These are phyloP conservation scores for Ceratocystis variospora DNA, from an alignment of 2,329 filamentous ascomycete genomes.

Conservation along the genomic window DNA sequence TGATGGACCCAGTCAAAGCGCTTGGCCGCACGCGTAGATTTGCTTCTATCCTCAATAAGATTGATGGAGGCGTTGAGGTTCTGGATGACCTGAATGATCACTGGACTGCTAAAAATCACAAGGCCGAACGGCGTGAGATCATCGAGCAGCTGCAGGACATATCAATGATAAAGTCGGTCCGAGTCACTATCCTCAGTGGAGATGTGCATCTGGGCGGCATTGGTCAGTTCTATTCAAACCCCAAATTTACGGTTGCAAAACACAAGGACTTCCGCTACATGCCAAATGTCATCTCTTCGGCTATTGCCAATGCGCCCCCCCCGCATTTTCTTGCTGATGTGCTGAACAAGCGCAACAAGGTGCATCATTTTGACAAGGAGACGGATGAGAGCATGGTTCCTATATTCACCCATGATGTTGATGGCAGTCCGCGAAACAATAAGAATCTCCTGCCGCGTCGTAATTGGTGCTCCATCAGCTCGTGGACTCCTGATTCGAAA, in stretches of 20 bases:
- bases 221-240: slow-evolving; percentile 89
- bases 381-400: slow-evolving; percentile 96
- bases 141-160: slow-evolving; percentile 87
- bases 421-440: slow-evolving; percentile 82
- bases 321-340: slow-evolving; percentile 80
- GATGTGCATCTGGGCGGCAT: slow-evolving; percentile 88
- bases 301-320: slow-evolving; percentile 84
- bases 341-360: slow-evolving; percentile 82
- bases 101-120: slow-evolving; percentile 94
- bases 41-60: slow-evolving; percentile 69
- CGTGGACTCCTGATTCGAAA: slow-evolving; percentile 66
- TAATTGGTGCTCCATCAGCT: slow-evolving; percentile 89
- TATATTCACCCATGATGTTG: slow-evolving; percentile 77
- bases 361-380: slow-evolving; percentile 55
- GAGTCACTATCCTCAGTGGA: slow-evolving; percentile 81
- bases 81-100: slow-evolving; percentile 89
- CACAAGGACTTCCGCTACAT: slow-evolving; percentile 93
- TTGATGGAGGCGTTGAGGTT: slow-evolving; percentile 84
- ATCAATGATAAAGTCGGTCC: slow-evolving; percentile 80
- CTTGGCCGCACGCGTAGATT: slow-evolving; percentile 70
- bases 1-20: slow-evolving; percentile 82
- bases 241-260: slow-evolving; percentile 64
- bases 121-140: slow-evolving; percentile 72
- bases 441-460: slow-evolving; percentile 74
- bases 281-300: slow-evolving; percentile 86